Percentiles rank a stretch among this genome's conserved stretches.
phyloP scores from a whole-genome alignment of 495 filamentous ascomycete genomes.

The Hyaloscypha hepaticicola region DNA sequence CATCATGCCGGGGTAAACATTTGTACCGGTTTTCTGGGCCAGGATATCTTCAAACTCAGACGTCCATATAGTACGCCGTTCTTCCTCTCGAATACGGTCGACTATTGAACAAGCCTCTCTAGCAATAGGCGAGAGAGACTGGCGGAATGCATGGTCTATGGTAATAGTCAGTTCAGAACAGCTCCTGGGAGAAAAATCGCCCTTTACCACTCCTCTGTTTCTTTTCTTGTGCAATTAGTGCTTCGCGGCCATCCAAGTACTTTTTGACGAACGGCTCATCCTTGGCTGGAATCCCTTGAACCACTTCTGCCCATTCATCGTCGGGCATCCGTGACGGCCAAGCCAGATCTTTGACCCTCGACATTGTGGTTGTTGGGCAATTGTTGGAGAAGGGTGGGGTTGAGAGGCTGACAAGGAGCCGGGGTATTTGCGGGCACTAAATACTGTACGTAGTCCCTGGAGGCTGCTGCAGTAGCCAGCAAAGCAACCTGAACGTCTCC shows the following conservation, averaged over 20 bases:
- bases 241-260: conserved; percentile 73
- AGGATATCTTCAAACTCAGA: conserved; percentile 63
- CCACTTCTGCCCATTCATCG: conserved; percentile 53
- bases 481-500: too few relatives aligned
- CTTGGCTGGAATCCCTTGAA: conserved; percentile 50
- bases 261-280: conserved; percentile 74
- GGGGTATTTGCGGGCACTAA: not conserved
- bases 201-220: conserved; percentile 79
- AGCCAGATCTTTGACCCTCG: conserved; percentile 24
- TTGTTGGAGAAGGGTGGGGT: not conserved
- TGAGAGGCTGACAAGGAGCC: not conserved
- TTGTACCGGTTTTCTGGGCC: conserved; percentile 50
- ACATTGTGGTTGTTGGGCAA: conserved; percentile 15
- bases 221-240: conserved; percentile 76
- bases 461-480: too few relatives aligned
- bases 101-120: conserved; percentile 75
- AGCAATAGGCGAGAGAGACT: conserved; percentile 71
- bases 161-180: conserved; percentile 13
- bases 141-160: conserved; percentile 59
- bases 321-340: conserved; percentile 40
- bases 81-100: conserved; percentile 70
- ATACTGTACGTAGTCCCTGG: too few relatives aligned
- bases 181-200: conserved; percentile 20
- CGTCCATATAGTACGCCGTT: conserved; percentile 71
- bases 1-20: conserved; percentile 83